Percentiles rank a stretch among this genome's conserved stretches.
Evolutionary conservation across 2,329 filamentous ascomycete species (phyloP).

Genomic region (Nemania sp.): DNA sequence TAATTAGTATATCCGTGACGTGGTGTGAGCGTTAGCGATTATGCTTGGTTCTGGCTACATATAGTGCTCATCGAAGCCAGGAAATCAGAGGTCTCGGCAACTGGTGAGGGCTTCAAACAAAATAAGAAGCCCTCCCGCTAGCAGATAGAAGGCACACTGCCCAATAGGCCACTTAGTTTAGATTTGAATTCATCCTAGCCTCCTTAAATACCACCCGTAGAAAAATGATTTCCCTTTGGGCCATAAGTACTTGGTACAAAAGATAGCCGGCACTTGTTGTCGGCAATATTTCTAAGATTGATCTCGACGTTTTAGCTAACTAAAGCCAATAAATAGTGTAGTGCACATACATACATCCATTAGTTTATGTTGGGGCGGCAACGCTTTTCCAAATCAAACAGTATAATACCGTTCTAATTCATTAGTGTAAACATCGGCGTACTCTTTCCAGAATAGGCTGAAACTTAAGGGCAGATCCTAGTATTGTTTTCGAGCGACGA

Average conservation of each 20-base stretch:
- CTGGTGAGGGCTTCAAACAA: slow-evolving; percentile 10
- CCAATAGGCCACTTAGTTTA: slow-evolving; percentile 13
- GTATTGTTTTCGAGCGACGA: background rate
- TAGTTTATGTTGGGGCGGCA: slow-evolving; percentile 23
- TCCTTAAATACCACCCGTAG: slow-evolving; percentile 13
- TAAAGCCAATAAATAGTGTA: slow-evolving; percentile 10
- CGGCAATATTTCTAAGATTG: slow-evolving; percentile 31
- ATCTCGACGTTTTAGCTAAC: slow-evolving; percentile 9
- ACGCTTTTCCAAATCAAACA: slow-evolving; percentile 35
- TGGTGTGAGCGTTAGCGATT: too few species aligned
- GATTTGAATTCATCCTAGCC: slow-evolving; percentile 26
- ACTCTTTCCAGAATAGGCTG: slow-evolving; percentile 20
- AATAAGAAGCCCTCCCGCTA: slow-evolving; percentile 1
- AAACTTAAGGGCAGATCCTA: slow-evolving; percentile 15
- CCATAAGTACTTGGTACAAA: slow-evolving; percentile 11
- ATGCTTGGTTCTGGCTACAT: background rate
- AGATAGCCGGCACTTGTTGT: slow-evolving; percentile 34
- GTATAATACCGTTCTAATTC: background rate
- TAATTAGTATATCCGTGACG: too few species aligned
- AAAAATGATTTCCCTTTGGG: slow-evolving; percentile 8
- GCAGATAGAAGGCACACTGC: background rate
- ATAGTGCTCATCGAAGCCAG: slow-evolving; percentile 6
- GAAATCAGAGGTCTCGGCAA: background rate
- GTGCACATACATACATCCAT: slow-evolving; percentile 11
- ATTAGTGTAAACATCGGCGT: slow-evolving; percentile 24